These are phyloP conservation scores for Zopfochytrium polystomum DNA, from an alignment of 371 early-diverging fungal species.

Conservation along the genomic window DNA sequence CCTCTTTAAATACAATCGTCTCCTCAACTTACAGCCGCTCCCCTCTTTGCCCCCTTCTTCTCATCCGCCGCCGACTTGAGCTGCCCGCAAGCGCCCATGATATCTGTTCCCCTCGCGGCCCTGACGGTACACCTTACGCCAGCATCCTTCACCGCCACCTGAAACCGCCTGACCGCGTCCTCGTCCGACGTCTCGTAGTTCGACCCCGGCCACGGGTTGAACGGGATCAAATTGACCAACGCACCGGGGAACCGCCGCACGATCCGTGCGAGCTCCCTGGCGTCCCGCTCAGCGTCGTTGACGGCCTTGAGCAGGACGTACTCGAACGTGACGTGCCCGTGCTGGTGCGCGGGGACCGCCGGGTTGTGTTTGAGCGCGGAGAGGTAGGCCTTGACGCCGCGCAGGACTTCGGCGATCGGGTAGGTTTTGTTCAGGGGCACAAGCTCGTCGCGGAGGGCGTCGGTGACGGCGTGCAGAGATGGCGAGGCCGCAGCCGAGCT, in stretches of 20 bases:
- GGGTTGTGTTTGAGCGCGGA: conserved; percentile 5
- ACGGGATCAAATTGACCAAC: conserved; percentile 80
- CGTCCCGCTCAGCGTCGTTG: conserved; percentile 72
- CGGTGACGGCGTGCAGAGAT: conserved; percentile 78
- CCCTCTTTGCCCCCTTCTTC: too few relatives aligned
- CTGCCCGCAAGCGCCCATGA: conserved; percentile 38
- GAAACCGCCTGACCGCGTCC: conserved; percentile 25
- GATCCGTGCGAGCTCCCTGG: conserved; percentile 60
- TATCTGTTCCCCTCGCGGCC: conserved; percentile 25
- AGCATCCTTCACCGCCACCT: conserved; percentile 11
- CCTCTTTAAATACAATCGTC: too few relatives aligned
- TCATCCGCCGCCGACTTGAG: conserved; percentile 22
- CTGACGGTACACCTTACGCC: conserved; percentile 24
- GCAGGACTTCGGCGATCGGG: conserved; percentile 61
- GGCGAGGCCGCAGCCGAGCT: conserved; percentile 68
- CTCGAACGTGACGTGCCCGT: conserved; percentile 44
- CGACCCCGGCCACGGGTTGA: conserved; percentile 44
- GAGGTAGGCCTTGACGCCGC: conserved; percentile 53
- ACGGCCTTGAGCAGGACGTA: conserved; percentile 83
- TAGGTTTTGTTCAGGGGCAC: conserved; percentile 85
- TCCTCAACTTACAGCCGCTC: too few relatives aligned
- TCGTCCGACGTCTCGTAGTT: conserved; percentile 17
- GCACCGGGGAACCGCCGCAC: conserved; percentile 63
- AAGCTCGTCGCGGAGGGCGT: conserved; percentile 68
- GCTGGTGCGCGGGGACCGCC: conserved; percentile 14